Percentiles rank a stretch among this genome's conserved stretches.
phyloP scores from a whole-genome alignment of 805 yeast genomes.

The Groenewaldozyma salmanticensis region DNA sequence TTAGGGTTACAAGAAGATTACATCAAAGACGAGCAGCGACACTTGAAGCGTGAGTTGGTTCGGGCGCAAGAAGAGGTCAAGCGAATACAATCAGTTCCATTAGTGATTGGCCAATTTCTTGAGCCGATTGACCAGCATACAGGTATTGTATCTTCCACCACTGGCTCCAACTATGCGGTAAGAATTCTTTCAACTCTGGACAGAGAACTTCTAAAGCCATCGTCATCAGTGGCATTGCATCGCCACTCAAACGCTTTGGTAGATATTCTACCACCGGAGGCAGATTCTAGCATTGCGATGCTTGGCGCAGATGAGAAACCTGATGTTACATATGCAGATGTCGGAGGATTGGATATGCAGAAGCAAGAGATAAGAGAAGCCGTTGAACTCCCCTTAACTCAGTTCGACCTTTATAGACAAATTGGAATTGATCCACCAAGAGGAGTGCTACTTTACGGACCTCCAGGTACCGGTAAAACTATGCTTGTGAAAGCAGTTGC shows the following conservation, averaged over 20 bases:
- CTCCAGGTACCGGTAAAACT: constrained; percentile 99
- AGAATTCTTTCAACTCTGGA: constrained; percentile 90
- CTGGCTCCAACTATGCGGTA: constrained; percentile 96
- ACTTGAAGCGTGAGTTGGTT: constrained; percentile 83
- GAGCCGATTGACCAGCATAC: constrained; percentile 96
- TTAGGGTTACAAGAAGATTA: constrained; percentile 87
- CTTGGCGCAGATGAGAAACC: constrained; percentile 94
- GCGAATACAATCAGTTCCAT: constrained; percentile 92
- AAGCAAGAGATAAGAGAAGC: constrained; percentile 99
- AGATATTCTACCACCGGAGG: constrained; percentile 96
- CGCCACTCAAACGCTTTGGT: constrained; percentile 98
- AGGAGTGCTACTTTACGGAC: constrained; percentile 96
- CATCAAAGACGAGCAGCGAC: constrained; percentile 96
- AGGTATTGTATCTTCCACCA: constrained; percentile 94
- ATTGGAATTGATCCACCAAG: constrained; percentile 99
- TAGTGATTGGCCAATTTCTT: constrained; percentile 95
- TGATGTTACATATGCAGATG: constrained; percentile 92
- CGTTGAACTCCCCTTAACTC: constrained; percentile 91
- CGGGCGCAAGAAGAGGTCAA: constrained; percentile 98
- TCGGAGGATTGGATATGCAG: constrained; percentile 98
- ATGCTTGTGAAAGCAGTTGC: constrained; percentile 99
- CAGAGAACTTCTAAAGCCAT: constrained; percentile 86
- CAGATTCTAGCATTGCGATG: constrained; percentile 91
- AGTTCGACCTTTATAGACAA: constrained; percentile 90
- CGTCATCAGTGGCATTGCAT: constrained; percentile 93